Evolutionary conservation across 2,329 filamentous ascomycete genomes (phyloP), one percentile per base, ranked within the genome.

Genomic region (Diaporthe humulicola): DNA sequence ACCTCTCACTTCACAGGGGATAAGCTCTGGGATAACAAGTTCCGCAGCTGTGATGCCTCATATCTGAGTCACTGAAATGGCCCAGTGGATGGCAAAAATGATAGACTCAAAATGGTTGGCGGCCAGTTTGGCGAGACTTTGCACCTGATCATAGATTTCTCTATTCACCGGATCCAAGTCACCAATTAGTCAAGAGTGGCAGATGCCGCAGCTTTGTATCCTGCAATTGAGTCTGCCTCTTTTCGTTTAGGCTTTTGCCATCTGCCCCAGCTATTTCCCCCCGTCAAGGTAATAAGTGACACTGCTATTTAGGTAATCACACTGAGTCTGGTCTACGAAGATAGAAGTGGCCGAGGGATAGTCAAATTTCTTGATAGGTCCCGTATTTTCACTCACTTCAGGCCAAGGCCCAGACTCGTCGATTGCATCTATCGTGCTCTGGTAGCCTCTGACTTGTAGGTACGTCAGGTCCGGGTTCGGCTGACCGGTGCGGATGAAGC

Each of bases 401-500:
- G 45, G 64, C 64, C 64, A 52, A 25, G 64, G 45, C 14, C 64
- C 64, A 14, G 64, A 12, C 22, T 38, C 45, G 28, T 67, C 1
- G 30, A 67, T 52, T 8, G 45, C 45, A 52, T 38, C 33, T 12
- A 67, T 38, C 22, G 45, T 67, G 15, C 45, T 67, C 42, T 52
- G 61, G 22, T 52, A 67, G n/a, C 28, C 42, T 25, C 61, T 52
- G 45, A 14, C 61, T 48, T 52, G 45, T 38, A 67, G n/a, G 8
- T 38, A 52, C 4, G 30, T 33, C 30, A 25, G 45, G 15, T 67
- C 45, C 30, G 61, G 61, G 45, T 52, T 67, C 38, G 61, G 61
- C 45, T 67, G 45, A 12, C 61, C 61, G 30, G 61, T 52, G 30
- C 42, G 61, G 45, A 67, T 67, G 30, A 67, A 52, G 45, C 61